Evolutionary conservation across 2,329 filamentous ascomycete species (phyloP), one percentile per base, ranked within the genome.

Genomic region (Chaetomiaceae sp.): DNA sequence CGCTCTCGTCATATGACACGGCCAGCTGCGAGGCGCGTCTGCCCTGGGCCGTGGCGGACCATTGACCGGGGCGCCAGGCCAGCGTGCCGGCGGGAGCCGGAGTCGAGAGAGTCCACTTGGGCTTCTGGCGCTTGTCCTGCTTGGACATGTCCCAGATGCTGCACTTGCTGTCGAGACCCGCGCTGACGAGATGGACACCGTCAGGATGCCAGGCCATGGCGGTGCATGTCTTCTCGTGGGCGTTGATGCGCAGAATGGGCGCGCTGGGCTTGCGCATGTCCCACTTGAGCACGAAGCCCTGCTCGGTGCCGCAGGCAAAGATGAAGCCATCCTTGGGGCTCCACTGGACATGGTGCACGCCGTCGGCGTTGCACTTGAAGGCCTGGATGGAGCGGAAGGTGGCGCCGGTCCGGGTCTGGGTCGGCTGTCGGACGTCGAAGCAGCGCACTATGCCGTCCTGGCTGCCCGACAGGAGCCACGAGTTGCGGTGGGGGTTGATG

Each of bases 191-290:
- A 61, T 87, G 82, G n/a, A 78, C 75, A 14, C 84, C 84, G 63
- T 87, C 84, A 0, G 82, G 80, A 59, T 88, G 84, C 84, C 84
- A 88, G 3, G 81, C 77, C 39, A 86, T 80, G 0, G 81, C 75
- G 2, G 78, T 74, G 61, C 81, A 82, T 0, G 79, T 73, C 57
- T 79, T 82, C 53, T 83, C 79, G 62, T 86, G 83, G 0, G 80
- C 83, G 27, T 80, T 79, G 61, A 86, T 80, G 59, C 79, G 77
- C 45, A 85, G 64, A 12, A 83, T 61, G 1, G 82, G 82, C 9
- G 75, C 72, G 15, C 66, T 68, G 6, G 75, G 61, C 61, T 81
- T 81, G 6, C 82, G 75, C 4, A 83, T 74, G 65, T 86, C 83
- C 81, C 83, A 86, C 62, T 85, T 84, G 58, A 84, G 68, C 12